These are phyloP conservation scores for Rubia tinctorum DNA, from an alignment of 305 asterid genomes.

Conservation along the genomic window DNA sequence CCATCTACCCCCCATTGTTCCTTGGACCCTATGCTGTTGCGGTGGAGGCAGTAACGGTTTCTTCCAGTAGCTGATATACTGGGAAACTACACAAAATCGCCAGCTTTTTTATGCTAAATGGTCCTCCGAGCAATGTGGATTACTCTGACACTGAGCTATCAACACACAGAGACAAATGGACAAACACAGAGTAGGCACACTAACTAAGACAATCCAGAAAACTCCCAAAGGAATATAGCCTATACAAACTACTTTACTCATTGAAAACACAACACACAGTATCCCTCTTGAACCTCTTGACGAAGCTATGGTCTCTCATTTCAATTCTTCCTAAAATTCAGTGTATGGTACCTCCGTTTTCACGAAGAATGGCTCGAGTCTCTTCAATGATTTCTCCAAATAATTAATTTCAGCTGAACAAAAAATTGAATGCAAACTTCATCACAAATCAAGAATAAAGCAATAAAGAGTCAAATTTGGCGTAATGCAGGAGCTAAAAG, in stretches of 20 bases:
- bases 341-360: constrained; percentile 40
- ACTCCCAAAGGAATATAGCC: constrained; percentile 31
- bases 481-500: too few species aligned
- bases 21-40: constrained; percentile 39
- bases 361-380: constrained; percentile 30
- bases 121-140: constrained; percentile 65
- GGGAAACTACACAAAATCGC: constrained; percentile 45
- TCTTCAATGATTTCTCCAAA: constrained; percentile 34
- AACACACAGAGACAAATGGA: constrained; percentile 1
- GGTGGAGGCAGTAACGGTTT: constrained; percentile 51
- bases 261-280: constrained; percentile 30
- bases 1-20: constrained; percentile 74
- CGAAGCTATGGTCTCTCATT: constrained; percentile 64
- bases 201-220: constrained; percentile 20
- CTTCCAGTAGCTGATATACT: constrained; percentile 65
- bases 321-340: constrained; percentile 28
- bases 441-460: constrained; percentile 20
- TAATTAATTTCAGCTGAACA: constrained; percentile 35
- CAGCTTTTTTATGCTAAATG: constrained; percentile 54
- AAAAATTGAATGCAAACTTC: constrained; percentile 11
- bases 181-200: constrained; percentile 25
- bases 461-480: constrained; percentile 18
- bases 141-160: constrained; percentile 46
- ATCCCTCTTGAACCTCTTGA: constrained; percentile 31
- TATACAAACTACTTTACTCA: constrained; percentile 34